Conservation (phyloP, 805 yeast genomes). For the Candida broadrunensis region DNA sequence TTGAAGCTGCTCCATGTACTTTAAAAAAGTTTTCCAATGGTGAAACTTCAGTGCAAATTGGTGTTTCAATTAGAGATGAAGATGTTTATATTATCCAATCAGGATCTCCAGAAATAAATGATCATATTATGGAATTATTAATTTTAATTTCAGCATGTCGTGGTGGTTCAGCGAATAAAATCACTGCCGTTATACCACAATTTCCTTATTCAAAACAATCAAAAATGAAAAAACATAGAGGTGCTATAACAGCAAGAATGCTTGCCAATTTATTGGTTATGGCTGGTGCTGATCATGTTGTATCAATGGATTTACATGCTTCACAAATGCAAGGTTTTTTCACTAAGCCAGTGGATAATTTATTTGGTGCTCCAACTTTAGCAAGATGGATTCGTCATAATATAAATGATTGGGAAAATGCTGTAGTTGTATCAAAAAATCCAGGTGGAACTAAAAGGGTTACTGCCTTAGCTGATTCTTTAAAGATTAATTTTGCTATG, state of each 20-base stretch:
- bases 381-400: slow-evolving; percentile 95
- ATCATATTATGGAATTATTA: slow-evolving; percentile 93
- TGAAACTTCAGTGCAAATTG: slow-evolving; percentile 94
- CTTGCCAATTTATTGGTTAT: slow-evolving; percentile 89
- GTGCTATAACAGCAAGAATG: slow-evolving; percentile 98
- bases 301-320: slow-evolving; percentile 94
- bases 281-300: slow-evolving; percentile 99
- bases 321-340: slow-evolving; percentile 99
- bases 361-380: slow-evolving; percentile 93
- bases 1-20: slow-evolving; percentile 90
- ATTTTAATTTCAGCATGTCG: slow-evolving; percentile 93
- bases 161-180: slow-evolving; percentile 97
- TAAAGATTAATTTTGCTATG: slow-evolving; percentile 97
- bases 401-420: slow-evolving; percentile 77
- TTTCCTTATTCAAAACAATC: slow-evolving; percentile 97
- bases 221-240: slow-evolving; percentile 98
- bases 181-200: slow-evolving; percentile 95
- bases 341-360: slow-evolving; percentile 93
- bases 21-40: slow-evolving; percentile 94
- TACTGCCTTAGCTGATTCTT: slow-evolving; percentile 94
- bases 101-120: slow-evolving; percentile 84
- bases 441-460: slow-evolving; percentile 99
- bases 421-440: slow-evolving; percentile 97
- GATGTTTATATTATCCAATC: slow-evolving; percentile 91
- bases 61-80: slow-evolving; percentile 93